Percentiles rank a stretch among this genome's conserved stretches.
Evolutionary conservation across 805 yeast genomes (phyloP).

Genomic region (Dipodascus geniculatus): DNA sequence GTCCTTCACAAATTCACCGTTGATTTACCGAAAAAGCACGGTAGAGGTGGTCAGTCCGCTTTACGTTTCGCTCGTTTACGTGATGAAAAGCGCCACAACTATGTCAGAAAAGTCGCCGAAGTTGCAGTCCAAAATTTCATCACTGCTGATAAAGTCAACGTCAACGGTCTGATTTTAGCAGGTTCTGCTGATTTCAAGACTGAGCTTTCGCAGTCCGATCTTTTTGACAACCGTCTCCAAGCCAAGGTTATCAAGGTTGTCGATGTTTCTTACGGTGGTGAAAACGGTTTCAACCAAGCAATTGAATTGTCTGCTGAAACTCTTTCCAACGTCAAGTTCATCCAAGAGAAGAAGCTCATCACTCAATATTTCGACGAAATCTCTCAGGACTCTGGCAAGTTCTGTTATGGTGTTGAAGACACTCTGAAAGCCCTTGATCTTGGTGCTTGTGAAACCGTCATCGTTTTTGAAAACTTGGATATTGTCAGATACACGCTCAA

Average conservation of each 20-base stretch:
- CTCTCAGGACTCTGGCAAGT: constrained; percentile 92
- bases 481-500: constrained; percentile 73
- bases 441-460: constrained; percentile 89
- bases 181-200: constrained; percentile 99
- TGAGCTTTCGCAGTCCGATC: constrained; percentile 83
- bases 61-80: constrained; percentile 97
- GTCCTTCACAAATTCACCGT: constrained; percentile 92
- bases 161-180: constrained; percentile 88
- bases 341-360: constrained; percentile 94
- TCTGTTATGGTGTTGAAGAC: constrained; percentile 95
- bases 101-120: constrained; percentile 96
- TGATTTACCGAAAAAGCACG: constrained; percentile 98
- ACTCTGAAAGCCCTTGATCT: constrained; percentile 91
- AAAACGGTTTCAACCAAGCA: constrained; percentile 98
- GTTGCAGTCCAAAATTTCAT: constrained; percentile 96
- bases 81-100: constrained; percentile 98
- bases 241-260: constrained; percentile 84
- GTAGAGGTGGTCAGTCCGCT: constrained; percentile 99
- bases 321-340: constrained; percentile 90
- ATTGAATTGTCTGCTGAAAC: constrained; percentile 97
- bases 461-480: constrained; percentile 88
- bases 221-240: constrained; percentile 83
- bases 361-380: constrained; percentile 92
- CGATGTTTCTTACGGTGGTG: constrained; percentile 98
- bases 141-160: constrained; percentile 87